Conservation (phyloP, 768 basidiomycete genomes). For the Leccinum variicolor region DNA sequence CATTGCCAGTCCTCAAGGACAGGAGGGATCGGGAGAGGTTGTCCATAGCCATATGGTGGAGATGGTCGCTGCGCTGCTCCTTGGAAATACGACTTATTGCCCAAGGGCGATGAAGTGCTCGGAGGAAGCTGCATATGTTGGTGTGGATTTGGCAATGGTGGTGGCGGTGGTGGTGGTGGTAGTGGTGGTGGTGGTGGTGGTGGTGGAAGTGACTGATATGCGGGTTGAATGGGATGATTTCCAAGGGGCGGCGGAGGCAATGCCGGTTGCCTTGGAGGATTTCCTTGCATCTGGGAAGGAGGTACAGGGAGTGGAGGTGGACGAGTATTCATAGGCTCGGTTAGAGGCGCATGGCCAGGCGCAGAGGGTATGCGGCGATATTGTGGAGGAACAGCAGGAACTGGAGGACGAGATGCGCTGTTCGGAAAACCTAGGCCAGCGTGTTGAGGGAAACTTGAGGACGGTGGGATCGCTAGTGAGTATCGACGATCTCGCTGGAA, state of each 20-base stretch:
- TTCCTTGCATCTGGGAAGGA: slow-evolving; percentile 22
- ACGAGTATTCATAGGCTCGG: slow-evolving; percentile 16
- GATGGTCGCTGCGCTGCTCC: slow-evolving; percentile 43
- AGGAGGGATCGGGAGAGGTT: slow-evolving; percentile 27
- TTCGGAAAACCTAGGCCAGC: slow-evolving; percentile 14
- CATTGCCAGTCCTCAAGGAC: slow-evolving; percentile 25
- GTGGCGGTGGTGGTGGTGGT: slow-evolving; percentile 34
- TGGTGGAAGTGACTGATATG: slow-evolving; percentile 28
- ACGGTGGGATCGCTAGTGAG: slow-evolving; percentile 27
- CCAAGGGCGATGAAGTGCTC: slow-evolving; percentile 21
- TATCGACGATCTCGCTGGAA: slow-evolving; percentile 29
- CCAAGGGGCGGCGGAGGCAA: slow-evolving; percentile 49
- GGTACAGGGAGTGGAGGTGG: slow-evolving; percentile 28
- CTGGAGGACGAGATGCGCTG: slow-evolving; percentile 16
- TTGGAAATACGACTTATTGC: slow-evolving; percentile 33
- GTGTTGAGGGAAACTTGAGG: slow-evolving; percentile 32
- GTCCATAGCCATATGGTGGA: slow-evolving; percentile 28
- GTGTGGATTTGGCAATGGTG: slow-evolving; percentile 30
- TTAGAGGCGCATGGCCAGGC: slow-evolving; percentile 23
- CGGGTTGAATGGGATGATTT: slow-evolving; percentile 42
- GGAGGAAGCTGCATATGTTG: slow-evolving; percentile 26
- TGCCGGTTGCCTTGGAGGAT: slow-evolving; percentile 41
- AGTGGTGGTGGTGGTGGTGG: slow-evolving; percentile 36
- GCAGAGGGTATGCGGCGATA: slow-evolving; percentile 31
- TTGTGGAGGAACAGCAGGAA: slow-evolving; percentile 29